Percentiles rank a stretch among this genome's conserved stretches.
Evolutionary conservation across 176 grass and related monocot genomes (phyloP).

Genomic region (Thalia dealbata): DNA sequence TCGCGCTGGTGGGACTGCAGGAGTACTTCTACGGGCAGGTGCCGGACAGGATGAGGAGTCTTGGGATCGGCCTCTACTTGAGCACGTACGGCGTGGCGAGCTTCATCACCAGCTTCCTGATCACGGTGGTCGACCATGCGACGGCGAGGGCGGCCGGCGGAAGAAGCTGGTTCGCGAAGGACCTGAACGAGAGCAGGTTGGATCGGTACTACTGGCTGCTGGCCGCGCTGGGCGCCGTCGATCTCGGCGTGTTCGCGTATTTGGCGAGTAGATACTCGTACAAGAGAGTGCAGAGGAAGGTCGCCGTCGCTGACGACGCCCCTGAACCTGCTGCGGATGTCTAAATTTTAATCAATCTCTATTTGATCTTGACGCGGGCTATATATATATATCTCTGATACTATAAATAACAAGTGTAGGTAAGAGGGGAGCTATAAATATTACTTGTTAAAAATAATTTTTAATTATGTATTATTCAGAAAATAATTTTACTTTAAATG

Average conservation of each 20-base stretch:
- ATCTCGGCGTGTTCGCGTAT: constrained; percentile 41
- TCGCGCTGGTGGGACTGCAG: constrained; percentile 67
- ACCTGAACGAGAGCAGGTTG: constrained; percentile 47
- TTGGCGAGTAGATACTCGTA: constrained; percentile 51
- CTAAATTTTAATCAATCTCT: too few relatives aligned
- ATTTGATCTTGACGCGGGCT: too few relatives aligned
- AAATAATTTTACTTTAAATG: too few relatives aligned
- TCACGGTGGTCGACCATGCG: constrained; percentile 35
- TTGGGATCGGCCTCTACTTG: constrained; percentile 66
- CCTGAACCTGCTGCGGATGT: background rate
- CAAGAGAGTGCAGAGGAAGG: constrained; percentile 47
- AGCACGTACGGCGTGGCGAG: constrained; percentile 59
- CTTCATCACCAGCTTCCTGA: constrained; percentile 58
- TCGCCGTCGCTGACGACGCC: background rate
- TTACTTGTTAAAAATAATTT: too few relatives aligned
- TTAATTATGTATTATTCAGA: too few relatives aligned
- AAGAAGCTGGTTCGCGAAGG: constrained; percentile 54
- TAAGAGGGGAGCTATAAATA: too few relatives aligned
- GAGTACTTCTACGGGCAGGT: constrained; percentile 95
- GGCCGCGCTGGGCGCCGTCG: constrained; percentile 24
- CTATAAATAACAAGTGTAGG: too few relatives aligned
- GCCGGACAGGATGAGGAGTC: constrained; percentile 69
- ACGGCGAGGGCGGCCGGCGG: constrained; percentile 16
- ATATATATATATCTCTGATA: too few relatives aligned
- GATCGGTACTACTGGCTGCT: constrained; percentile 78